A percentile compares a stretch with the other conserved stretches of the same genome.
These are phyloP conservation scores for Russula virescens DNA, from an alignment of 768 basidiomycete genomes.

Conservation along the genomic window DNA sequence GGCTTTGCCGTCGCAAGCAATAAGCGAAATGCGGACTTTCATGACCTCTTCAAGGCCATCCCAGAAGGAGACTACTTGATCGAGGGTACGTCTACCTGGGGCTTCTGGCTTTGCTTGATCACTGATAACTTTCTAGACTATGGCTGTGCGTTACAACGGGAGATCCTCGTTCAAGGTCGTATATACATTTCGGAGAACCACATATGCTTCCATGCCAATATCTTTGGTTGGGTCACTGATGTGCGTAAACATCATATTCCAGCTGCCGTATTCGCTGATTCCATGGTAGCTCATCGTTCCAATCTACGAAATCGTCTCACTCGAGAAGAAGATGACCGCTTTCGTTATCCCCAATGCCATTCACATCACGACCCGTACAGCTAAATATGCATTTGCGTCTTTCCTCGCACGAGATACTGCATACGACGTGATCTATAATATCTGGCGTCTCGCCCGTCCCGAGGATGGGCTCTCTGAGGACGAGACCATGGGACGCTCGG, in stretches of 20 bases:
- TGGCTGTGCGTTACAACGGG: conserved; percentile 93
- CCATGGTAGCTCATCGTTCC: conserved; percentile 71
- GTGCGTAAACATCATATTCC: conserved; percentile 43
- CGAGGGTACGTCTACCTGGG: conserved; percentile 59
- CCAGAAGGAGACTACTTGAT: conserved; percentile 97
- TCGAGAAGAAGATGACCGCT: conserved; percentile 98
- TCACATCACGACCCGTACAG: conserved; percentile 73
- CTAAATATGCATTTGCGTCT: conserved; percentile 91
- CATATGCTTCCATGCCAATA: conserved; percentile 98
- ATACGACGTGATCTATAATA: conserved; percentile 91
- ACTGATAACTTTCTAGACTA: conserved; percentile 59
- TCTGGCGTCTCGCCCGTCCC: conserved; percentile 89
- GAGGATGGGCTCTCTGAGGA: conserved; percentile 33
- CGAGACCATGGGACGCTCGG: conserved; percentile 5
- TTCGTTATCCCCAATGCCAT: conserved; percentile 98
- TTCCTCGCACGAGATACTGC: conserved; percentile 96
- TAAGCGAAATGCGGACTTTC: conserved; percentile 92
- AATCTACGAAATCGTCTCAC: conserved; percentile 74
- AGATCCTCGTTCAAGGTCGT: conserved; percentile 94
- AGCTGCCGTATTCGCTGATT: not conserved
- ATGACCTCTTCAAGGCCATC: conserved; percentile 82
- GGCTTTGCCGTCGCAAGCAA: conserved; percentile 97
- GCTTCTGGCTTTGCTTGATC: not conserved
- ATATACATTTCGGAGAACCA: conserved; percentile 98
- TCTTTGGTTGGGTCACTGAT: conserved; percentile 98